Evolutionary conservation across 2,329 filamentous ascomycete genomes (phyloP), one percentile per base, ranked within the genome.

Genomic region (Aspergillus jensenii): DNA sequence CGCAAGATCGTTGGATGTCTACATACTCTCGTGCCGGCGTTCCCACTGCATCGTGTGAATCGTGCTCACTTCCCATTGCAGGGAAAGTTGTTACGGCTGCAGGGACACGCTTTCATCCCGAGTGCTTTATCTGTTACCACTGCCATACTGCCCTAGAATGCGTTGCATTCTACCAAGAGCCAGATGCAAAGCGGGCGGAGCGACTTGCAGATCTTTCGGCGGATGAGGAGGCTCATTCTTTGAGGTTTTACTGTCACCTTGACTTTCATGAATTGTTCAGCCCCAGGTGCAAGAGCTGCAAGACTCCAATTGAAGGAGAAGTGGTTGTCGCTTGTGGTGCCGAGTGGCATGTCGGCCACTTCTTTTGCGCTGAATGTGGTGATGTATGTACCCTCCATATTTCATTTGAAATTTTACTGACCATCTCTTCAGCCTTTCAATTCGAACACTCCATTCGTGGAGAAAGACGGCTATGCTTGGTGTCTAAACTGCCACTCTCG

Each of bases 291-390:
- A 95, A 95, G 78, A 92, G 90, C 74, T 99, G 95, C 84, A 92
- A 90, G 74, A 99, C 95, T 7, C 93, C 95, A 3, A 99, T 99
- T 68, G 87, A 98, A 65, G 93, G 93, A 43, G 93, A 98, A 76
- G 91, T 98, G 65, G 88, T 97, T 33, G 88, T 97, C 14, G 95
- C 95, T 1, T 91, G 96, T 56, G 95, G 95, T 1, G 86, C 88
- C n/a, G 92, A 96, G 76, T 99, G 91, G 90, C 95, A 99, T 74
- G 90, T 90, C 53, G 95, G 95, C 0, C 95, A 99, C 77, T 99
- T 99, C 79, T 99, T 99, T 83, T 99, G 95, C 71, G 95, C 95
- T 43, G 92, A 99, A 81, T 99, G 95, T 72, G 95, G 95, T 65
- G 93, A 99, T 78, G 78, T 80, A 73, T 59, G 77, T 62, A 56